Evolutionary conservation across 345 rosid species (phyloP).

Genomic region (Gossypium thurberi): DNA sequence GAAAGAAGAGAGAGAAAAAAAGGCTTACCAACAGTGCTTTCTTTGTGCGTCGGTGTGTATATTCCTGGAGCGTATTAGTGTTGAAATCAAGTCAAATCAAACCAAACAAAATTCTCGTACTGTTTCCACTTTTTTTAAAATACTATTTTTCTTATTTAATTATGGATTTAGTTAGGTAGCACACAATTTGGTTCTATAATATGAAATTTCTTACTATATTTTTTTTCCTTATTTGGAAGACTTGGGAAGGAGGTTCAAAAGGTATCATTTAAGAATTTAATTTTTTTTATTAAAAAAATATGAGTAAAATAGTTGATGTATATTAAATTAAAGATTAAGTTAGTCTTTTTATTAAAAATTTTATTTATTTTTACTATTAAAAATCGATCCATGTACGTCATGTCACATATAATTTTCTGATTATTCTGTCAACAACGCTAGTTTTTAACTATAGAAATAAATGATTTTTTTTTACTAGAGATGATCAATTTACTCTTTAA

Average conservation of each 20-base stretch:
- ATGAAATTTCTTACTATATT: neutral
- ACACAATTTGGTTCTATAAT: neutral
- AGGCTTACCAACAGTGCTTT: neutral
- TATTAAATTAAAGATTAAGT: no score
- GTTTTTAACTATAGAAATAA: no score
- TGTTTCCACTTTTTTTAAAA: neutral
- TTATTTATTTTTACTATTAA: no score
- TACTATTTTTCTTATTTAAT: neutral
- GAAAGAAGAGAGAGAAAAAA: slow-evolving; percentile 13
- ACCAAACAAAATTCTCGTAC: neutral
- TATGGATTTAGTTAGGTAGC: neutral
- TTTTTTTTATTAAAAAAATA: no score
- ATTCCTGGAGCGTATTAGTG: neutral
- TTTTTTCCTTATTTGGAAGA: neutral
- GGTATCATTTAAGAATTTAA: no score
- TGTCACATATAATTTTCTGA: rapidly evolving
- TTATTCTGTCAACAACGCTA: no score
- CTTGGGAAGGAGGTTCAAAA: no score
- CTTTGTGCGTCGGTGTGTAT: slow-evolving; percentile 1
- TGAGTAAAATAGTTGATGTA: no score
- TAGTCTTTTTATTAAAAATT: no score
- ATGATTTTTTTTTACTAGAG: no score
- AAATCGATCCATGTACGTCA: rapidly evolving
- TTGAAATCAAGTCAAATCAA: neutral
- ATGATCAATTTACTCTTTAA: no score